Evolutionary conservation across 1,284 basidiomycete species (phyloP).

Genomic region (Coriolopsis trogii): DNA sequence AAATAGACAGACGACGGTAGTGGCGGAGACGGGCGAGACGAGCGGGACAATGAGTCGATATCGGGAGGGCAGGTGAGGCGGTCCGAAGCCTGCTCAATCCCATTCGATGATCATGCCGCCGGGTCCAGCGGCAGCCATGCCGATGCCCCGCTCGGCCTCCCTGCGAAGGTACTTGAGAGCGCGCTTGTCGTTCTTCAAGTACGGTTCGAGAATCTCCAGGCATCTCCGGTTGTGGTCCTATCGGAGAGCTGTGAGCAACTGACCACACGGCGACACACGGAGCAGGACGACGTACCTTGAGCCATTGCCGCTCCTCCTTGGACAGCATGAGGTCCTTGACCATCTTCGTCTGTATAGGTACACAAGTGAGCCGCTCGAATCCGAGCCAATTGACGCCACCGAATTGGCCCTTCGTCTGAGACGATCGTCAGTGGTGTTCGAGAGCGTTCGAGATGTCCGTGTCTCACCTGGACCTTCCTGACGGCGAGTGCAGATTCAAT

Average conservation of each 20-base stretch:
- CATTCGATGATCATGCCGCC: conserved; percentile 76
- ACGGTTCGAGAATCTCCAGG: conserved; percentile 69
- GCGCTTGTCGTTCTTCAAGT: conserved; percentile 78
- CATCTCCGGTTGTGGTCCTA: conserved; percentile 87
- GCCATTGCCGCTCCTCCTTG: conserved; percentile 86
- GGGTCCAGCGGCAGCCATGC: conserved; percentile 58
- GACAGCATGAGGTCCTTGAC: conserved; percentile 85
- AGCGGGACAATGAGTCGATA: neutral
- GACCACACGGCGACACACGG: too few relatives aligned
- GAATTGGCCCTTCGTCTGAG: conserved; percentile 70
- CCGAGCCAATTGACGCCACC: conserved; percentile 80
- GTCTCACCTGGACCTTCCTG: conserved; percentile 60
- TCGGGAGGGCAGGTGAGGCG: neutral
- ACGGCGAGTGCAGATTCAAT: conserved; percentile 86
- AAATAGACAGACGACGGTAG: too few relatives aligned
- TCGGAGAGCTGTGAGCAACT: neutral
- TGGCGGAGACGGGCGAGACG: neutral
- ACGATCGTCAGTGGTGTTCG: neutral
- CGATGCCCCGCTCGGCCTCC: conserved; percentile 73
- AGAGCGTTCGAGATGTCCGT: conserved; percentile 6
- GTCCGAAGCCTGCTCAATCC: too few relatives aligned
- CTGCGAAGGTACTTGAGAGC: conserved; percentile 82
- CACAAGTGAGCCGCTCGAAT: conserved; percentile 88
- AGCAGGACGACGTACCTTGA: conserved; percentile 60
- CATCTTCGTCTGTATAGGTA: conserved; percentile 93